These are phyloP conservation scores for Podospora didyma DNA, from an alignment of 495 filamentous ascomycete species.

Conservation along the genomic window DNA sequence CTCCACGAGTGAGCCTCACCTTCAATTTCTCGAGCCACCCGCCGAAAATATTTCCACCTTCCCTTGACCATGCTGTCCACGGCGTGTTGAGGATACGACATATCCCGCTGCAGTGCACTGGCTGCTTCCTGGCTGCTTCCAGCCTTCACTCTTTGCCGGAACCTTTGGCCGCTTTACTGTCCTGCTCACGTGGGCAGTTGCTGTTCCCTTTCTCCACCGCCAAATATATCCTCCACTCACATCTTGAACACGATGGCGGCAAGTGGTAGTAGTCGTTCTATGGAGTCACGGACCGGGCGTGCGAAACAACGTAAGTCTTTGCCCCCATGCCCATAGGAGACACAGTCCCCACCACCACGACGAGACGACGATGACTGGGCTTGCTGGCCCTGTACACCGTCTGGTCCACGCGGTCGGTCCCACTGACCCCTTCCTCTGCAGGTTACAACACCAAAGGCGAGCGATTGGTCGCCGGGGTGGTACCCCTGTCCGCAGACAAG, in stretches of 20 bases:
- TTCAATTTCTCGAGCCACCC: background rate
- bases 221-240: background rate
- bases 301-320: constrained; percentile 72
- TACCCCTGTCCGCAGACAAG: constrained; percentile 62
- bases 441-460: constrained; percentile 91
- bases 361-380: background rate
- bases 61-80: constrained; percentile 11
- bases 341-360: background rate
- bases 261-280: constrained; percentile 52
- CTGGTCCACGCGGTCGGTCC: constrained; percentile 7
- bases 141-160: background rate
- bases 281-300: constrained; percentile 74
- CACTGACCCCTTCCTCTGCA: constrained; percentile 45
- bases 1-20: too few relatives aligned
- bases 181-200: background rate
- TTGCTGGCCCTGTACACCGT: background rate
- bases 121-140: background rate
- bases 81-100: constrained; percentile 12
- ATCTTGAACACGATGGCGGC: constrained; percentile 45
- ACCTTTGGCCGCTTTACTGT: background rate
- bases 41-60: background rate
- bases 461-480: constrained; percentile 90
- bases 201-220: background rate
- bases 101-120: constrained; percentile 2
- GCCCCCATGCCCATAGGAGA: background rate